Base-by-base conservation (phyloP, 1,284 basidiomycete genomes). In the Boletus hoseneyae region DNA sequence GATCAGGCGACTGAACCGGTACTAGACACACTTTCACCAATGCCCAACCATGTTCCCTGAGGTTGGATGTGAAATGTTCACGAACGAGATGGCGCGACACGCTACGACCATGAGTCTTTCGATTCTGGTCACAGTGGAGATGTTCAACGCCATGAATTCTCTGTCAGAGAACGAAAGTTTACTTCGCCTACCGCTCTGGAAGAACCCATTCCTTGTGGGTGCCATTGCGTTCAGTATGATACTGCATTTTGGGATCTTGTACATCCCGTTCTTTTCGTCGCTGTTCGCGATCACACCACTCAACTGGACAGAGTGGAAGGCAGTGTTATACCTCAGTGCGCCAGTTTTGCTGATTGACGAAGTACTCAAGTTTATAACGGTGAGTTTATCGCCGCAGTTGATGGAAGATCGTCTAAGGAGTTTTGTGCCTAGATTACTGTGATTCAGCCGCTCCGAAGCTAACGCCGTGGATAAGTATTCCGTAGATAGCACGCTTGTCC, bases 121-220 rank as follows among this genome's bases (percentile, higher is more conserved):
- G 21, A 96, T 97, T 61, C 78, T 97, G 47, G 94, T 97, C 45
- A 89, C 85, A 11, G 80, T 99, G 48, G 97, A 99, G 73, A 99
- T 99, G 97, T 94, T 97, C 75, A 99, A 99, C 73, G 96, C 96
- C 18, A 93, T 97, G 84, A 98, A 98, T 71, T 97, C 95, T 47
- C 77, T 99, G 33, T 94, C 90, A n/a, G 97, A 99, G 73, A 97
- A 97, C 68, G 96, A 98, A 74, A 93, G 88, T 56, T 71, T 99
- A 56, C 71, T 99, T 43, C 80, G 80, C 18, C 76, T 98, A 40
- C 94, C 96, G 2, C 71, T 97, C 15, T 97, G 95, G 93, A 87
- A 86, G 68, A 99, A 99, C 68, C 84, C 83, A 48, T 97, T 88
- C 78, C 82, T 99, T 19, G 90, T 95, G 43, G 90, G 69, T 16